Evolutionary conservation across 202 grass and related monocot genomes (phyloP).

Genomic region (Saccharum hybrid): DNA sequence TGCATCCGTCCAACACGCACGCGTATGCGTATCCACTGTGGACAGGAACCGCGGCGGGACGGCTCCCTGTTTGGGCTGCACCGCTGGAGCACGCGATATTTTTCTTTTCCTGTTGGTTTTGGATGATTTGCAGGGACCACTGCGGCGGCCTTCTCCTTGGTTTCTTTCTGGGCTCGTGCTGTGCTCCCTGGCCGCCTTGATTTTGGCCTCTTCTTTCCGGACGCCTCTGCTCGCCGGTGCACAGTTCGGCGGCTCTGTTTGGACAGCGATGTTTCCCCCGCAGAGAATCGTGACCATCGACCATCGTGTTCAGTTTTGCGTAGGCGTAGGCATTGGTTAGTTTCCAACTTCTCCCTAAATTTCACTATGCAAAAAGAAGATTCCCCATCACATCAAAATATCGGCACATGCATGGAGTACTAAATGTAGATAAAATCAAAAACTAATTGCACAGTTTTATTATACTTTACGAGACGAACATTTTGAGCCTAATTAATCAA

Average conservation of each 20-base stretch:
- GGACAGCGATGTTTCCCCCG: neutral
- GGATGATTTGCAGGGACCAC: neutral
- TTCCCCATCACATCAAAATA: too few relatives aligned
- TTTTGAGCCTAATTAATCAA: too few relatives aligned
- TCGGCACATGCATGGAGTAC: too few relatives aligned
- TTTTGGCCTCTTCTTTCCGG: neutral
- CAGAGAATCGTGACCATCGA: neutral
- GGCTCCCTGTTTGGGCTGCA: neutral
- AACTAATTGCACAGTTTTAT: too few relatives aligned
- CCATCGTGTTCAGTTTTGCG: neutral
- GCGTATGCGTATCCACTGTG: slow-evolving; percentile 31
- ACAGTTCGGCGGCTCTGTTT: neutral
- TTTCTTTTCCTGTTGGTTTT: neutral
- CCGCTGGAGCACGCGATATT: neutral
- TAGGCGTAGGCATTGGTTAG: too few relatives aligned
- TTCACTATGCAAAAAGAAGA: too few relatives aligned
- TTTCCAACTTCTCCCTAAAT: too few relatives aligned
- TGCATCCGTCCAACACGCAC: slow-evolving; percentile 21
- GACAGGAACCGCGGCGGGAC: slow-evolving; percentile 16
- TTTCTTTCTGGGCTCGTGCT: neutral
- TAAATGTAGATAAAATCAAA: too few relatives aligned
- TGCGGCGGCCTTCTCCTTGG: neutral
- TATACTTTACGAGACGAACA: too few relatives aligned
- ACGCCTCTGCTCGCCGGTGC: neutral
- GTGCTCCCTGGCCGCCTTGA: neutral